These are phyloP conservation scores for Chlamydomonas schloesseri DNA, from an alignment of 139 green algal genomes.

Conservation along the genomic window DNA sequence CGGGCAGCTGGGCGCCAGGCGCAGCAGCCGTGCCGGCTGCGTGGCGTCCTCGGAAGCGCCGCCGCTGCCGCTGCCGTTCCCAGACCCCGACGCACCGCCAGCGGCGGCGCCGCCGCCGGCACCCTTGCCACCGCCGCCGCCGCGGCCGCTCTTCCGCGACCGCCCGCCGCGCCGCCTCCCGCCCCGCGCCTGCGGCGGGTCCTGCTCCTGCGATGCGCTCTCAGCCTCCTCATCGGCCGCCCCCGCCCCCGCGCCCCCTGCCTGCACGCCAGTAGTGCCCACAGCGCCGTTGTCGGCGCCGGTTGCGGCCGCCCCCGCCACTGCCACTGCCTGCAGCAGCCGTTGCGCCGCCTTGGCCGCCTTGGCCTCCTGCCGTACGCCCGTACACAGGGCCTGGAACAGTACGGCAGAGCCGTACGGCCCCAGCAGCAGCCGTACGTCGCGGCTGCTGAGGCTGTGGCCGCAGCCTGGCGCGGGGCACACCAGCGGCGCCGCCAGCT, in stretches of 20 bases:
- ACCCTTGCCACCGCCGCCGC: background rate
- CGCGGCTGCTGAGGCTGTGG: slow-evolving; percentile 22
- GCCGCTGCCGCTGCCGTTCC: no score
- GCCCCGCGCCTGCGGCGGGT: no score
- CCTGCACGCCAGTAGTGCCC: no score
- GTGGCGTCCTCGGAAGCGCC: background rate
- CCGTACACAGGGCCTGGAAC: background rate
- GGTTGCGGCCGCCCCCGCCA: background rate
- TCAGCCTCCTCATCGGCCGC: background rate
- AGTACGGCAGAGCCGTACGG: background rate
- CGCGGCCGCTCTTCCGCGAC: no score
- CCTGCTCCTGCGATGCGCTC: no score
- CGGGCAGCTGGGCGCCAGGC: slow-evolving; percentile 3
- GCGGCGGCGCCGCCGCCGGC: no score
- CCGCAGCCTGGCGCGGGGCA: slow-evolving; percentile 5
- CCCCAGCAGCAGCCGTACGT: slow-evolving; percentile 30
- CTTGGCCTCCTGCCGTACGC: slow-evolving; percentile 21
- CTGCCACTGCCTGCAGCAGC: background rate
- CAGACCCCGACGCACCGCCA: no score
- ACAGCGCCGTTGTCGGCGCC: no score
- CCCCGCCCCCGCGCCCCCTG: no score
- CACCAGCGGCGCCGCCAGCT: slow-evolving; percentile 17
- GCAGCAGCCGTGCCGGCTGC: background rate
- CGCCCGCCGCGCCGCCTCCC: no score
- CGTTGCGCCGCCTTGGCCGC: background rate